Conservation (phyloP, 306 rosid genomes). For the Rosa chinensis region DNA sequence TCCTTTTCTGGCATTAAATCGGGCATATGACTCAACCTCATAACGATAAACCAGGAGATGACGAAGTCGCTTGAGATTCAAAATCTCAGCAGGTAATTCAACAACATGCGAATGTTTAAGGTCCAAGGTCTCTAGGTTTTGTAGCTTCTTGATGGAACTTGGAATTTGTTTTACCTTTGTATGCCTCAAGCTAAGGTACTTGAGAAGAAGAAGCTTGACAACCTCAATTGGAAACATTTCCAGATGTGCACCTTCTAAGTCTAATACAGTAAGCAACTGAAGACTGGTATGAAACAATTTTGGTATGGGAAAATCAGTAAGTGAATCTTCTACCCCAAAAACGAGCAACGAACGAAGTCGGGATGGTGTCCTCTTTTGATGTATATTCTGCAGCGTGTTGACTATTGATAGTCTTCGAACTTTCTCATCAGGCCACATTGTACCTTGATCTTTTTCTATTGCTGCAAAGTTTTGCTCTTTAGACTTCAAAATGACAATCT, state of each 20-base stretch:
- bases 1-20: slow-evolving; percentile 24
- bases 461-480: slow-evolving; percentile 52
- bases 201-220: slow-evolving; percentile 24
- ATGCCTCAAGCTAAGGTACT: slow-evolving; percentile 34
- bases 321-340: slow-evolving; percentile 43
- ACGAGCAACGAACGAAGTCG: slow-evolving; percentile 63
- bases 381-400: slow-evolving; percentile 35
- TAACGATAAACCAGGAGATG: slow-evolving; percentile 34
- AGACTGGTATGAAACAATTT: slow-evolving; percentile 12
- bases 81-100: slow-evolving; percentile 34
- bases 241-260: slow-evolving; percentile 25
- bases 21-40: slow-evolving; percentile 17
- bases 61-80: slow-evolving; percentile 31
- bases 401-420: slow-evolving; percentile 48
- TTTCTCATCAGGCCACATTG: slow-evolving; percentile 43
- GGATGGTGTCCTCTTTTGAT: slow-evolving; percentile 34
- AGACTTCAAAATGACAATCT: slow-evolving; percentile 46
- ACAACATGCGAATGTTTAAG: slow-evolving; percentile 31
- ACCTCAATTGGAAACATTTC: slow-evolving; percentile 23
- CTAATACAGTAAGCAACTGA: slow-evolving; percentile 37
- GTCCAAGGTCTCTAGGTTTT: slow-evolving; percentile 37
- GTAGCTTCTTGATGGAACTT: slow-evolving; percentile 30
- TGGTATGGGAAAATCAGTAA: slow-evolving; percentile 19
- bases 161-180: slow-evolving; percentile 30
- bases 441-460: slow-evolving; percentile 38